Conservation (phyloP, 2,329 filamentous ascomycete species). For the Pseudocercospora crystallina region DNA sequence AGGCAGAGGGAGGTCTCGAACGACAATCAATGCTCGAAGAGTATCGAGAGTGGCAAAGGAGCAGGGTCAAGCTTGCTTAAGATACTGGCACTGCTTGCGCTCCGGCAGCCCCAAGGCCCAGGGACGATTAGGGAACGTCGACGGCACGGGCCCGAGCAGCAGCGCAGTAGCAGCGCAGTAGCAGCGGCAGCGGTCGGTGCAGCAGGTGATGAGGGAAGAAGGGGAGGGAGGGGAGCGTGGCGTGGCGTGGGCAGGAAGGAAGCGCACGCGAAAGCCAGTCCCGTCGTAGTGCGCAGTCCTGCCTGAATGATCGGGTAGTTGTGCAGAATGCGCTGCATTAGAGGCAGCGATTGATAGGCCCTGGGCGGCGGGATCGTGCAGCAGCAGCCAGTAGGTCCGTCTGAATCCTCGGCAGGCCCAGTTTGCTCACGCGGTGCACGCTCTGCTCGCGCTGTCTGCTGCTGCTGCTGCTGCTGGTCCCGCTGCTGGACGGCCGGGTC, state of each 20-base stretch:
- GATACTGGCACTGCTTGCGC: conserved; percentile 17
- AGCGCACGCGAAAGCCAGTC: conserved; percentile 2
- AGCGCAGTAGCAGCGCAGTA: conserved; percentile 3
- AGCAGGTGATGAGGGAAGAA: not conserved
- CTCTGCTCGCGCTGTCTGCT: too few species aligned
- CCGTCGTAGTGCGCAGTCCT: conserved; percentile 1
- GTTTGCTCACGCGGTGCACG: too few species aligned
- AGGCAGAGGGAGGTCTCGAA: conserved; percentile 13
- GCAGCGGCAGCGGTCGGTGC: too few species aligned
- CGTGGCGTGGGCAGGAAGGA: too few species aligned
- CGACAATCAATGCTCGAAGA: conserved; percentile 33
- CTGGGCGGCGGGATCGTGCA: conserved; percentile 2
- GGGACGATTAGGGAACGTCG: not conserved
- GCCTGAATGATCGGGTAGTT: conserved; percentile 12
- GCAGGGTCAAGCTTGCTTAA: conserved; percentile 35
- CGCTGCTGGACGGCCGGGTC: too few species aligned
- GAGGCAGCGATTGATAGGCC: conserved; percentile 9
- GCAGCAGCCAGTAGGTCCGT: too few species aligned
- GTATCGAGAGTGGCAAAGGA: conserved; percentile 26
- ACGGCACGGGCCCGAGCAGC: conserved; percentile 8
- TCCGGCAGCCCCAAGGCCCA: conserved; percentile 1
- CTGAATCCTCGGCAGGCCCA: too few species aligned
- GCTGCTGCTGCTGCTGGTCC: too few species aligned
- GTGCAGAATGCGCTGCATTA: conserved; percentile 17
- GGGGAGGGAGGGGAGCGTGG: too few species aligned